Evolutionary conservation across 352 stramenopile genomes (phyloP).

Genomic region (Globisporangium perplexum): DNA sequence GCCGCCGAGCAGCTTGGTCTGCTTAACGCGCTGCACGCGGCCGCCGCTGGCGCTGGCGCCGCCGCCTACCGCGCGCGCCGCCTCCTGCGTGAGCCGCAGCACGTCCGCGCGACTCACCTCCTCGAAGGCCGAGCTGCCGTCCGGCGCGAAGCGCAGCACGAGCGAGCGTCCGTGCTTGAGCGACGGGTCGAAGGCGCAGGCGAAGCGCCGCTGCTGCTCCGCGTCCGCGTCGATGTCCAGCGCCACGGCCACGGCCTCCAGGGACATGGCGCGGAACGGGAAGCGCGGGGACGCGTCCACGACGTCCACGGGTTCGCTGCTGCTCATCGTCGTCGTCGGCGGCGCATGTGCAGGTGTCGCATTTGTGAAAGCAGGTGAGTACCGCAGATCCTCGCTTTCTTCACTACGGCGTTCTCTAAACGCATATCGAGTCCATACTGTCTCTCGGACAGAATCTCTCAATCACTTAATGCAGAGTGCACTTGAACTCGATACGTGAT

Average conservation of each 20-base stretch:
- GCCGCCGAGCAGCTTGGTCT: constrained; percentile 7
- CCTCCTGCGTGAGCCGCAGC: constrained; percentile 46
- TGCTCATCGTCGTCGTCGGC: not conserved
- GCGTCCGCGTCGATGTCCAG: no score
- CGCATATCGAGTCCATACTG: no score
- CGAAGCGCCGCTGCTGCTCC: constrained; percentile 14
- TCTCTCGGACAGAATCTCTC: no score
- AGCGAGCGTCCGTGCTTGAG: constrained; percentile 32
- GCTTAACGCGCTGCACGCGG: constrained; percentile 1
- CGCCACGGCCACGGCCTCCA: not conserved
- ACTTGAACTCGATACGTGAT: no score
- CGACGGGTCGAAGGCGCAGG: constrained; percentile 34
- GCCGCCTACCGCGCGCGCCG: constrained; percentile 25
- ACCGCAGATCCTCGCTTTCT: not conserved
- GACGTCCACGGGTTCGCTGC: not conserved
- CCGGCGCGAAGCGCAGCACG: constrained; percentile 38
- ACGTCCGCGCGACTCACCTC: constrained; percentile 57
- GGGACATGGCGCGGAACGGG: not conserved
- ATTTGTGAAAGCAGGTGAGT: no score
- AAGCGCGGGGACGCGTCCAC: constrained; percentile 1
- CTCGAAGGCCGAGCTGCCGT: constrained; percentile 35
- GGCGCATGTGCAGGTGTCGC: not conserved
- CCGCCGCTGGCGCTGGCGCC: not conserved
- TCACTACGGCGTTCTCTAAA: no score
- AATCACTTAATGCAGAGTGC: no score